Evolutionary conservation across 1,139 yeast species (phyloP), one percentile per base, ranked within the genome.

Genomic region (Geotrichum cucujoidarum): DNA sequence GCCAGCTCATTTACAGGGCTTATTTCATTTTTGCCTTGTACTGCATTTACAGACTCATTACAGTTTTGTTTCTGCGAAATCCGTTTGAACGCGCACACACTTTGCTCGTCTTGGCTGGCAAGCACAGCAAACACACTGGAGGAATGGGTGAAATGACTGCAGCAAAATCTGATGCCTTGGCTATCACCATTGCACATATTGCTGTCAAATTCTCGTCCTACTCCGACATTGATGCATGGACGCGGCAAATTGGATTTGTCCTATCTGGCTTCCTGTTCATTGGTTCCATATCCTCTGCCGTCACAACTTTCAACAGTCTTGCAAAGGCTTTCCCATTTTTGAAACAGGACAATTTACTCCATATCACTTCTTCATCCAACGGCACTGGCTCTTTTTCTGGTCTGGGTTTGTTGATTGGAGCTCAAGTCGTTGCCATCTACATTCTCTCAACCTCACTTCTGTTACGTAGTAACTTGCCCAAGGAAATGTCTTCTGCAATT

Each of bases 391-490:
- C 27, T 24, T 34, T 18, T 20, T 34, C 43, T 10, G 51, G 51
- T 2, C 32, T 55, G 20, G 53, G 60, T 3, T 71, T 72, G 41
- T 66, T 87, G 30, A 63, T 85, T 2, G 74, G 84, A 4, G 77
- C 86, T 10, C 85, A 88, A 65, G 68, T 88, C 11, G 68, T 83
- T 17, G 95, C 95, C 0, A 75, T 86, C 2, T 89, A 89, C 60
- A 82, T 84, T 1, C 73, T 89, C 29, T 83, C 96, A 0, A 86
- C 96, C 0, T 82, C 92, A 1, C 69, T 89, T 24, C 72, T 89
- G 57, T 74, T 89, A 47, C 75, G 95, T 50, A 78, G 92, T 24
- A 85, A 83, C 58, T 65, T 88, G 47, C 92, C 95, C 0, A 65
- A 72, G 16, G 73, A 67, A 25, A 77, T 80, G 57, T 71, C 84